Evolutionary conservation across 495 filamentous ascomycete species (phyloP).

Genomic region (Astrothelium subdiscretum): DNA sequence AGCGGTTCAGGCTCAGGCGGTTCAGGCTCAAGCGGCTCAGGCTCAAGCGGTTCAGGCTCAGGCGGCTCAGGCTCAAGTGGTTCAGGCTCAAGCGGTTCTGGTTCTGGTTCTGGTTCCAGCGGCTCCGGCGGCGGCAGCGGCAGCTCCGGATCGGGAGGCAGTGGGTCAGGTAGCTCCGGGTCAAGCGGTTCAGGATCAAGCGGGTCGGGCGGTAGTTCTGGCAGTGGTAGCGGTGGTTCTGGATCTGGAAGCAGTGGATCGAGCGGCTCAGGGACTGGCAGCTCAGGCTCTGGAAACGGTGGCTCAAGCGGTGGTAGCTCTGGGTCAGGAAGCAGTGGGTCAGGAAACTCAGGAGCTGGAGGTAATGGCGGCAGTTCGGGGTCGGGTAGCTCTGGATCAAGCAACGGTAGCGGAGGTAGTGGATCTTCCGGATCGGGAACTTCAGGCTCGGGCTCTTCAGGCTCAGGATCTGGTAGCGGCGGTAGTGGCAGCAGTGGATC

Average conservation of each 20-base stretch:
- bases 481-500: constrained; percentile 32
- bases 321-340: not conserved
- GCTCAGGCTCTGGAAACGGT: not conserved
- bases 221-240: not conserved
- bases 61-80: no score
- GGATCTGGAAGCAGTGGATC: not conserved
- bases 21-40: no score
- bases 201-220: not conserved
- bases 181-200: no score
- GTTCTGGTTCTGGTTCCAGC: no score
- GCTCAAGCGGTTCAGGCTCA: no score
- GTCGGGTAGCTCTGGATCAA: not conserved
- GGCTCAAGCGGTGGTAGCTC: not conserved
- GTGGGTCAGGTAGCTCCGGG: no score
- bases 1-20: no score
- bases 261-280: no score
- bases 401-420: not conserved
- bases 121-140: no score
- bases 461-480: not conserved
- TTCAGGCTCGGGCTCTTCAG: not conserved
- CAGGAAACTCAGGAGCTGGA: not conserved
- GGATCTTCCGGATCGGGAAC: not conserved
- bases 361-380: not conserved
- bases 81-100: no score
- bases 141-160: no score